Percentiles rank a stretch among this genome's conserved stretches.
Conservation (phyloP, 2,329 filamentous ascomycete species). For the Davidsoniella eucalypti region DNA sequence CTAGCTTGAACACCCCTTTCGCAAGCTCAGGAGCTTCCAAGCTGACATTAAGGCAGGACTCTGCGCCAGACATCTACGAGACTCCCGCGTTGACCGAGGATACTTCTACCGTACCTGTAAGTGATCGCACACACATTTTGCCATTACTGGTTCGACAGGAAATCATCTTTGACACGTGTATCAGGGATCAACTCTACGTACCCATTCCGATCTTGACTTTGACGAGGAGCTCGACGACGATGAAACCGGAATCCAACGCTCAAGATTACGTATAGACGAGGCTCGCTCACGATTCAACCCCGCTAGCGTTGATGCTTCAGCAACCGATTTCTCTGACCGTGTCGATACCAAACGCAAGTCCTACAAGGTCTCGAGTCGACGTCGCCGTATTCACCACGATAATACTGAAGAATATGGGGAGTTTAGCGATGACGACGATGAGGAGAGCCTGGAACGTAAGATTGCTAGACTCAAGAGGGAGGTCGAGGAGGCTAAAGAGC, state of each 20-base stretch:
- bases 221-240: constrained; percentile 48
- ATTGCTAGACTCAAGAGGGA: constrained; percentile 72
- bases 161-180: not conserved
- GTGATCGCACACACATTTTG: constrained; percentile 18
- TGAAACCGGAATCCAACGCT: constrained; percentile 53
- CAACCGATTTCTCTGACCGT: constrained; percentile 80
- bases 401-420: constrained; percentile 55
- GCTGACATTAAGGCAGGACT: constrained; percentile 42
- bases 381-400: constrained; percentile 45
- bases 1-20: constrained; percentile 8
- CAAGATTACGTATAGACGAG: constrained; percentile 57
- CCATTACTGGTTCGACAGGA: not conserved
- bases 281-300: constrained; percentile 69
- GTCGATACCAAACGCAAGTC: constrained; percentile 68
- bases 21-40: constrained; percentile 14
- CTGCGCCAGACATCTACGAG: constrained; percentile 89
- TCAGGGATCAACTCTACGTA: constrained; percentile 38
- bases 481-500: constrained; percentile 54
- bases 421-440: constrained; percentile 53
- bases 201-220: constrained; percentile 45
- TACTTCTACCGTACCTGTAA: constrained; percentile 66
- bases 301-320: constrained; percentile 55
- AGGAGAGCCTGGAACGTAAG: constrained; percentile 58
- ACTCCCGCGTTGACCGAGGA: constrained; percentile 87
- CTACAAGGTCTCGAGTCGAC: constrained; percentile 58